A percentile compares a stretch with the other conserved stretches of the same genome.
Conservation (phyloP, 352 stramenopile genomes). For the Pythium scleroteichum region DNA sequence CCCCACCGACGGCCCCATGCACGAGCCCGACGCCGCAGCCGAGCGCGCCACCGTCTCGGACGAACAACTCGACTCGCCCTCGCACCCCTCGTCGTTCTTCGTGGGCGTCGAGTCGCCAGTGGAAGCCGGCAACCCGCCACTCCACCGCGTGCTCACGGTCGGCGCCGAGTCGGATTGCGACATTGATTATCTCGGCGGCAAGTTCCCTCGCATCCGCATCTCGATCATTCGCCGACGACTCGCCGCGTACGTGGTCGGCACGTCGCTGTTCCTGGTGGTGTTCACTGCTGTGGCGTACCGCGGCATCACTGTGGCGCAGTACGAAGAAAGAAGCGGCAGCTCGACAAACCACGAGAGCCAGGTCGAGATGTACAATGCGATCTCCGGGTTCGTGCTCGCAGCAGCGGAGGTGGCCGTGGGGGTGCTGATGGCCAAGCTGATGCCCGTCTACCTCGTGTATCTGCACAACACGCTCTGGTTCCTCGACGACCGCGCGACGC, state of each 20-base stretch:
- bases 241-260: constrained; percentile 1
- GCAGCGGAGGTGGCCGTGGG: constrained; percentile 30
- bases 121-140: background rate
- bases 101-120: background rate
- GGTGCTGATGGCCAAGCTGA: constrained; percentile 34
- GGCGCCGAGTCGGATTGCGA: constrained; percentile 4
- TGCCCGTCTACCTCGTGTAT: constrained; percentile 41
- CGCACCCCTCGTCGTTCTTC: background rate
- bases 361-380: constrained; percentile 23
- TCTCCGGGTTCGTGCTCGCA: constrained; percentile 17
- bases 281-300: constrained; percentile 3
- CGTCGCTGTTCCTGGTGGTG: background rate
- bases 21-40: no score
- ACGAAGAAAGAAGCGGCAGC: constrained; percentile 24
- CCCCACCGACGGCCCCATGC: no score
- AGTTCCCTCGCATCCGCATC: background rate
- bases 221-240: background rate
- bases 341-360: constrained; percentile 28
- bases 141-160: constrained; percentile 7
- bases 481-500: background rate
- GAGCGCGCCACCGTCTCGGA: no score
- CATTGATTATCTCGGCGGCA: constrained; percentile 8
- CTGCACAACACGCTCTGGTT: constrained; percentile 36
- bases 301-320: constrained; percentile 11
- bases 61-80: no score